Evolutionary conservation across 495 filamentous ascomycete genomes (phyloP).

Genomic region (Neurospora cerealis): DNA sequence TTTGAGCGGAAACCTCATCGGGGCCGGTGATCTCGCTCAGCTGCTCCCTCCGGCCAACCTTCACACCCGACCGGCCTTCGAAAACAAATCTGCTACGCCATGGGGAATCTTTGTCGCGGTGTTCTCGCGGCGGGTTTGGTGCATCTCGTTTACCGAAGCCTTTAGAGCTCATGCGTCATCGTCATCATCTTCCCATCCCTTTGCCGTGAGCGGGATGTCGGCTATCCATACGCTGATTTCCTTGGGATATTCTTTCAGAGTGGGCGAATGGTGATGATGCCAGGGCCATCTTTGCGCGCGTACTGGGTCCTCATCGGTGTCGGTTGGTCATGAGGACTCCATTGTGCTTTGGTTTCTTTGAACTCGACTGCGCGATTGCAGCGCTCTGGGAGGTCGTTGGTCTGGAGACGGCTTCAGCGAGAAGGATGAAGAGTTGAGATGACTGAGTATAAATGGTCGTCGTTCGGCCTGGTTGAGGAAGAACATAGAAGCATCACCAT

Average conservation of each 20-base stretch:
- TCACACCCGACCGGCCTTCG: not conserved
- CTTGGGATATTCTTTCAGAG: not conserved
- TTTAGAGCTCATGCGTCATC: not conserved
- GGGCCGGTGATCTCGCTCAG: not conserved
- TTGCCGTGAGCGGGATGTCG: not conserved
- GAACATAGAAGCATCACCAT: not conserved
- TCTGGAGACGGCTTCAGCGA: not conserved
- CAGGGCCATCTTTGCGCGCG: not conserved
- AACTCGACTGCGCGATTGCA: not conserved
- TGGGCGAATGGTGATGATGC: accelerated
- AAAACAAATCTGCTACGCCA: not conserved
- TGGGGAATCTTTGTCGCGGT: not conserved
- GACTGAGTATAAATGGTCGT: not conserved
- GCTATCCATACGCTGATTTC: not conserved
- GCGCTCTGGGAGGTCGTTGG: not conserved
- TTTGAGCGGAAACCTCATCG: not conserved
- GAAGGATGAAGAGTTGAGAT: not conserved
- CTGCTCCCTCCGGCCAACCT: not conserved
- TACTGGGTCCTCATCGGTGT: not conserved
- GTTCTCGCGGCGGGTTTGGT: not conserved
- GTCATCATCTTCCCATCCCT: not conserved
- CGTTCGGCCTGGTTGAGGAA: not conserved
- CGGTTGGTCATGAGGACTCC: not conserved
- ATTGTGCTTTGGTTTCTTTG: not conserved
- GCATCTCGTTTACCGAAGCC: not conserved